Evolutionary conservation across 768 basidiomycete genomes (phyloP), one percentile per base, ranked within the genome.

Genomic region (Auriscalpium vulgare): DNA sequence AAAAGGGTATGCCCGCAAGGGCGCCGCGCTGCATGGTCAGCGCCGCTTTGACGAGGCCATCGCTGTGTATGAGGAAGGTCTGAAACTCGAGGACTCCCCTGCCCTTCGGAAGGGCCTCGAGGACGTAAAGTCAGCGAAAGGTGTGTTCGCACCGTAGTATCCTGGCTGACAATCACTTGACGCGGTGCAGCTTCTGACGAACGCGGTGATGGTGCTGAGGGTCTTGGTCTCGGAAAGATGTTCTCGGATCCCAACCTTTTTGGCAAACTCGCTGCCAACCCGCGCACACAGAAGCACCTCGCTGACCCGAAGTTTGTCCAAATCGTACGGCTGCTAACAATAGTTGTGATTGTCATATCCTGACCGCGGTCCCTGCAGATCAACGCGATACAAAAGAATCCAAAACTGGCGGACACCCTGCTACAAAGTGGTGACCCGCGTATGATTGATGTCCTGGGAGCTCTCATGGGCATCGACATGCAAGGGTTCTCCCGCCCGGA

Each of bases 371-470:
- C 2, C 17, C 11, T 29, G 8, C 47, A 89, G 85, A 71, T 91
- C 37, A 76, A 81, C 71, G 57, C 79, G 67, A 78, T 87, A 58
- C 88, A 89, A 67, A 72, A 78, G 66, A 84, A 89, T 62, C 87
- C 88, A 21, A 71, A 66, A 51, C 71, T 89, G 49, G 87, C 84
- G 19, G 75, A 82, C 53, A 70, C 66, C 59, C 80, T 47, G 78
- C 82, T 64, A 68, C 89, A 62, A 38, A 14, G 14, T 9, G 74
- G 82, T 58, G 95, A 97, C 71, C 84, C 95, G 37, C 82, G 95
- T 56, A 93, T 97, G 91, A 91, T 93, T 69, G 87, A 91, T 66
- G 93, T 93, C 14, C 76, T 97, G 46, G 95, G 95, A 57, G 95
- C 84, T 10, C 79, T 91, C 55, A 91, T 97, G 88, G 92, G 92